These are phyloP conservation scores for Coemansia sp. DNA, from an alignment of 192 early-diverging fungal species.

Conservation along the genomic window DNA sequence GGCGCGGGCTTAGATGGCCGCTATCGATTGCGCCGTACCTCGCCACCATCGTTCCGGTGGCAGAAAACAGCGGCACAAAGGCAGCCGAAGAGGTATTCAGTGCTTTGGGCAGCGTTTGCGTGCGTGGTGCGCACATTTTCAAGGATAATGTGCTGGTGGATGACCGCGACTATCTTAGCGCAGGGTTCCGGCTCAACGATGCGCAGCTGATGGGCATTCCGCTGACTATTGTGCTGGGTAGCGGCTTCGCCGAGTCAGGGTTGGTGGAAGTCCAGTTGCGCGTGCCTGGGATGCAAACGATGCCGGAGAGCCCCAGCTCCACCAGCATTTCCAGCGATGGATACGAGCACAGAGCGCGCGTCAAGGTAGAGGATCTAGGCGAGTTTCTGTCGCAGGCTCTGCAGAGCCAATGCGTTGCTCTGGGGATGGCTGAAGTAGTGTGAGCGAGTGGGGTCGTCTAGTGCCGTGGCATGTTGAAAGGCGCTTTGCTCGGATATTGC, in stretches of 20 bases:
- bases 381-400: constrained; percentile 24
- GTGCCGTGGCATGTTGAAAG: neutral
- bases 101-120: neutral
- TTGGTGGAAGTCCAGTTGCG: constrained; percentile 49
- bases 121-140: constrained; percentile 15
- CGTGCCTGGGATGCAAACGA: constrained; percentile 14
- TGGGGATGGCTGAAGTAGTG: neutral
- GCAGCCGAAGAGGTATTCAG: constrained; percentile 13
- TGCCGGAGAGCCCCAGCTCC: neutral
- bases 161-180: constrained; percentile 61
- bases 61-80: constrained; percentile 3
- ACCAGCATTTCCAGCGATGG: neutral
- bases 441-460: neutral
- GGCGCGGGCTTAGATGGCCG: constrained; percentile 73
- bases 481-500: neutral
- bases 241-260: constrained; percentile 38
- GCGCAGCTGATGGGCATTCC: constrained; percentile 83
- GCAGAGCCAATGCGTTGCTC: neutral
- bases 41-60: constrained; percentile 62
- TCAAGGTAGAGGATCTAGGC: constrained; percentile 14
- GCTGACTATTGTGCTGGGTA: constrained; percentile 71
- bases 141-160: constrained; percentile 65
- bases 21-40: constrained; percentile 72
- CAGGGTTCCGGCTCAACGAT: constrained; percentile 82
- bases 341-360: constrained; percentile 21